Conservation (phyloP, 2,329 filamentous ascomycete genomes). For the Cladosporium sp. region DNA sequence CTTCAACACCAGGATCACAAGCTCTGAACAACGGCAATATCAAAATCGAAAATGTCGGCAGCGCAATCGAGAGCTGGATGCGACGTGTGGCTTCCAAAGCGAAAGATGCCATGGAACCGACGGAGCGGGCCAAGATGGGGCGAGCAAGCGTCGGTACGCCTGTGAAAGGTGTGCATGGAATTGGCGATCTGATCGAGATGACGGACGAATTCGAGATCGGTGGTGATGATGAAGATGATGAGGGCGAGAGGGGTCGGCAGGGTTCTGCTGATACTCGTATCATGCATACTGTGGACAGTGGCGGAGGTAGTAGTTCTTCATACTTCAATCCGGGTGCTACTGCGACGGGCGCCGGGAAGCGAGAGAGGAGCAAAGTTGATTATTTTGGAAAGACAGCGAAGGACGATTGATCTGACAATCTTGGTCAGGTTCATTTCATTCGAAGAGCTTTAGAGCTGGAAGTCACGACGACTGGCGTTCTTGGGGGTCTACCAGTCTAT, state of each 20-base stretch:
- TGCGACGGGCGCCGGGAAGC: constrained; percentile 15
- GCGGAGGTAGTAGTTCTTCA: constrained; percentile 21
- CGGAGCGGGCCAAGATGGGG: constrained; percentile 17
- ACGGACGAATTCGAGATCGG: constrained; percentile 53
- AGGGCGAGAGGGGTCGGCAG: constrained; percentile 25
- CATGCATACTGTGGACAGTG: constrained; percentile 11
- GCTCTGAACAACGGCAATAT: constrained; percentile 22
- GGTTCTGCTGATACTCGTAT: constrained; percentile 14
- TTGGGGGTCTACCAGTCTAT: too few relatives aligned
- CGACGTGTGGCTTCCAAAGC: constrained; percentile 71
- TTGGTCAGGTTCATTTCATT: too few relatives aligned
- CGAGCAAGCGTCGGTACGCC: constrained; percentile 30
- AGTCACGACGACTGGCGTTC: too few relatives aligned
- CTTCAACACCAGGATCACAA: constrained; percentile 22
- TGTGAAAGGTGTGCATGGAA: constrained; percentile 38
- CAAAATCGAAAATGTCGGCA: constrained; percentile 75
- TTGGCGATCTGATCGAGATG: constrained; percentile 68
- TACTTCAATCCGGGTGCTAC: constrained; percentile 23
- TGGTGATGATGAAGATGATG: constrained; percentile 29
- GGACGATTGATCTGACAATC: constrained; percentile 24
- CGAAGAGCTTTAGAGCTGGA: too few relatives aligned
- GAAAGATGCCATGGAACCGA: constrained; percentile 24
- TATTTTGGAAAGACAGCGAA: constrained; percentile 26
- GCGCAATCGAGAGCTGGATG: constrained; percentile 86
- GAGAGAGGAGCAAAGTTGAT: constrained; percentile 19